Evolutionary conservation across 106 monocot species (phyloP), one percentile per base, ranked within the genome.

Genomic region (Amphibolis antarctica): DNA sequence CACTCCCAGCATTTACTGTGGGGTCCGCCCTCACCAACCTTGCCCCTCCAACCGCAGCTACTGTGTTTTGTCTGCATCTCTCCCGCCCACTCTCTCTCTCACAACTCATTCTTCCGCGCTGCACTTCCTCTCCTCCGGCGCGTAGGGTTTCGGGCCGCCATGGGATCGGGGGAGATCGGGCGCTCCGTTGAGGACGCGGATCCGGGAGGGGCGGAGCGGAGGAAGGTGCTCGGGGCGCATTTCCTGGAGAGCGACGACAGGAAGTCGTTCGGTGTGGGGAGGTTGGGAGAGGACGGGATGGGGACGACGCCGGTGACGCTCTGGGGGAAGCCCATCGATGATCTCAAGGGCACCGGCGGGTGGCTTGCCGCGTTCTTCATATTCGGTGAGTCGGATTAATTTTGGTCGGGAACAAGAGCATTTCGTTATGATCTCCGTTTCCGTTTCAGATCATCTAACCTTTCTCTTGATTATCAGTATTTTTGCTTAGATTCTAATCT

Each of bases 351-450:
- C 67, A 93, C 93, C 31, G 93, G 93, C 0, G 93, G 93, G 9
- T 93, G 88, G 93, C 25, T 83, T 7, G 93, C 93, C 10, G 88
- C 88, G 42, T 85, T 89, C 81, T 93, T 93, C 82, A 93, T 93
- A 58, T 89, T 93, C 44, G 93, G 92, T 92, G 24, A 1, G 58
- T 60, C 5, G 31, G n/a, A 10, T 44, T 46, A 15, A n/a, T n/a
- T 36, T 36, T 36, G 48, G n/a, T 49, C 17, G 49, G 13, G 13
- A 49, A 49, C 13, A 49, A 14, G 18, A 49, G 49, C 12, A 49
- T 14, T 7, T 49, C 13, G n/a, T n/a, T n/a, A 17, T 15, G 49
- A 49, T 12, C 49, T 10, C 12, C 0, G 36, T 49, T 0, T 49
- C 3, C 49, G 14, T 49, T 1, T 49, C 12, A 3, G 49, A 49